phyloP scores from a whole-genome alignment of 768 basidiomycete species.

The Dacryopinax primogenitus region DNA sequence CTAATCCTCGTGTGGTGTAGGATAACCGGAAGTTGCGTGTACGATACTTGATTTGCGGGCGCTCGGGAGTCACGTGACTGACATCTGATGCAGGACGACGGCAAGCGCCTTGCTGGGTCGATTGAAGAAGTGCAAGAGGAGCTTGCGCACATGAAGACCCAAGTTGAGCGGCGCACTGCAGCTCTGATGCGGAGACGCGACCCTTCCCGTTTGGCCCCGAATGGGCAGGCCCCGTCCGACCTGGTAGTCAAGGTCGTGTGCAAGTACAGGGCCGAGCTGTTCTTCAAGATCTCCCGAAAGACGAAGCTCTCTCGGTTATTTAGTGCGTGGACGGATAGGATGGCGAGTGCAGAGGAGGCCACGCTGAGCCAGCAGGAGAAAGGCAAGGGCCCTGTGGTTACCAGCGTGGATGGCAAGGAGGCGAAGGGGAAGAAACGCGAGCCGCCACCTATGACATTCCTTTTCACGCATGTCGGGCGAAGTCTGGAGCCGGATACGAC shows the following conservation, averaged over 20 bases:
- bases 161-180: conserved; percentile 51
- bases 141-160: conserved; percentile 69
- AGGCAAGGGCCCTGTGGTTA: conserved; percentile 12
- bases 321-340: conserved; percentile 78
- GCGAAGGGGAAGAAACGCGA: conserved; percentile 6
- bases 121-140: conserved; percentile 83
- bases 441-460: conserved; percentile 49
- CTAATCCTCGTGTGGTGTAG: conserved; percentile 28
- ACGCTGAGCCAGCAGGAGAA: not conserved
- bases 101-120: conserved; percentile 61
- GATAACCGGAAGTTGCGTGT: conserved; percentile 84
- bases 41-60: conserved; percentile 15
- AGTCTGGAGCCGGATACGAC: conserved; percentile 70
- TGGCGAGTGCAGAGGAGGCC: conserved; percentile 37
- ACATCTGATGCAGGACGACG: conserved; percentile 51
- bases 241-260: conserved; percentile 82
- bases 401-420: conserved; percentile 2
- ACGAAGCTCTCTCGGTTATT: conserved; percentile 73
- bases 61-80: conserved; percentile 19
- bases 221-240: conserved; percentile 65
- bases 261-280: conserved; percentile 77
- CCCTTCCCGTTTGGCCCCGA: not conserved
- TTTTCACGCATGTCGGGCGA: conserved; percentile 74
- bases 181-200: not conserved
- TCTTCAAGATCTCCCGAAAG: conserved; percentile 87